phyloP scores from a whole-genome alignment of 345 rosid species.

The Cardamine occulta region DNA sequence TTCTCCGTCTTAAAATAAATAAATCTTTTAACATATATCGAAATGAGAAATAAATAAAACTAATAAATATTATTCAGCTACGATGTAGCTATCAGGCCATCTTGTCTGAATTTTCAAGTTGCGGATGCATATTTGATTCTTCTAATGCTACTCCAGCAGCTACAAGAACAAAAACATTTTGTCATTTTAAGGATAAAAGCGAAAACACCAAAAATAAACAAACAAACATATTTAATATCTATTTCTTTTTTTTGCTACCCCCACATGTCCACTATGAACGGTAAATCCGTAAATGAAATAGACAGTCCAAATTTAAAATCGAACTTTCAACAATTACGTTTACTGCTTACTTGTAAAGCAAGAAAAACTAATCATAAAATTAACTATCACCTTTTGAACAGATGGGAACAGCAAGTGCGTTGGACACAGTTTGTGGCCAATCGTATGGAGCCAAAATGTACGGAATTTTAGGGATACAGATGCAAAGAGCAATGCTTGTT shows the following conservation, averaged over 20 bases:
- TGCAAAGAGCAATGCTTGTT: slow-evolving; percentile 69
- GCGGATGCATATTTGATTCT: slow-evolving; percentile 17
- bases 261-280: neutral
- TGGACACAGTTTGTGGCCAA: slow-evolving; percentile 75
- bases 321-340: neutral
- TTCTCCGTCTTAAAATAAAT: neutral
- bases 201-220: slow-evolving; percentile 18
- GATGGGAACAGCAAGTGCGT: slow-evolving; percentile 73
- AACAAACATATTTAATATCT: neutral
- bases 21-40: neutral
- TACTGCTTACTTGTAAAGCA: slow-evolving; percentile 16
- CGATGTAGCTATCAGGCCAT: slow-evolving; percentile 5
- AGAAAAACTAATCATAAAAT: neutral
- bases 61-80: neutral
- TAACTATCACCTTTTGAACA: slow-evolving; percentile 23
- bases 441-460: slow-evolving; percentile 70
- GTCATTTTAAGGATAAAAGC: slow-evolving; percentile 7
- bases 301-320: neutral
- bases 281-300: neutral
- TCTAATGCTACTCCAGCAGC: neutral
- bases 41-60: neutral
- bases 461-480: slow-evolving; percentile 66
- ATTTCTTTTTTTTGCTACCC: neutral
- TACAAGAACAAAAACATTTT: slow-evolving; percentile 9
- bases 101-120: slow-evolving; percentile 20